Evolutionary conservation across 768 basidiomycete genomes (phyloP), one percentile per base, ranked within the genome.

Genomic region (Russula brevipes): DNA sequence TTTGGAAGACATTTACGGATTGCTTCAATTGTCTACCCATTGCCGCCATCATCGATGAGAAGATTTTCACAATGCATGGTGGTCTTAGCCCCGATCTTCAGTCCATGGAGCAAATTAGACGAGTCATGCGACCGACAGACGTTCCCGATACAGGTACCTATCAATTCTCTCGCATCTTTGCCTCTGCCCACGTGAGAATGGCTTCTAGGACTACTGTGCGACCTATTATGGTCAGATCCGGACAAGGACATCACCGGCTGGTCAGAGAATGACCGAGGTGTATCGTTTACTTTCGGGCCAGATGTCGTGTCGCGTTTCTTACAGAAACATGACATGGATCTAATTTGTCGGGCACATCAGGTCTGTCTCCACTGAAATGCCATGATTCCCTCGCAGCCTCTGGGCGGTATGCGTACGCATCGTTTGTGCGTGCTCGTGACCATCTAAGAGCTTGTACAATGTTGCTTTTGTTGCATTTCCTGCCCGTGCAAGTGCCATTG

Each of bases 1-100:
- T 98, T 73, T 99, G 96, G 96, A 99, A 99, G 83, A 99, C 96
- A 41, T 99, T 99, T 77, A 99, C 96, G 63, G 96, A 99, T 75
- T 98, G 96, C 79, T 99, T 99, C 84, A 99, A 99, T 80, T 98
- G 96, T 75, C 80, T 98, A 68, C 96, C 96, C 42, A 98, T 99
- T 75, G 96, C 96, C 53, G 96, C 96, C 70, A 98, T 99, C 77
- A 98, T 99, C 75, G 96, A 98, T 78, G 96, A 98, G 78, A 99
- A 98, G 81, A 99, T 99, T 74, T 98, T 99, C 77, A 97, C 94
- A 55, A 98, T 98, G 96, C 96, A 98, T 72, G 96, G 96, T 59
- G 96, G 96, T 55, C 81, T 98, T 69, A 94, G 91, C 75, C 96
- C 96, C 50, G 96, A 98, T 76, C 80, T 99, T 65, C 95, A 98